These are phyloP conservation scores for Neobulgaria alba DNA, from an alignment of 2,329 filamentous ascomycete genomes.

Conservation along the genomic window DNA sequence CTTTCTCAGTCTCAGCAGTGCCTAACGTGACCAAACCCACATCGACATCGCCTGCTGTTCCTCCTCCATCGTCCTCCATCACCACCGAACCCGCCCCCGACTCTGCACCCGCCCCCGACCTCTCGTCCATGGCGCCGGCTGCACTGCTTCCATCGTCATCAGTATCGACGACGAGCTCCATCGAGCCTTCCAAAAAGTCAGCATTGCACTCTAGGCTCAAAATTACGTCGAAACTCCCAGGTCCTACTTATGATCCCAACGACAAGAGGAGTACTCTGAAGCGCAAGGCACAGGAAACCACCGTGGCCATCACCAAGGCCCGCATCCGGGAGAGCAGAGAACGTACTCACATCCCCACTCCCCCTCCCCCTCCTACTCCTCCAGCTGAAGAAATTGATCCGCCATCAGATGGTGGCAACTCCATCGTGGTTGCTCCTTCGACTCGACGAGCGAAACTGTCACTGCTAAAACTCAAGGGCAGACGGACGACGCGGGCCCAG, in stretches of 20 bases:
- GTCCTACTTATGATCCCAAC: slow-evolving; percentile 13
- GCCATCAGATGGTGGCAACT: slow-evolving; percentile 21
- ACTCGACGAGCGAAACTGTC: slow-evolving; percentile 15
- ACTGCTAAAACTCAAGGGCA: slow-evolving; percentile 20
- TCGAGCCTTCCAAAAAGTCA: background rate
- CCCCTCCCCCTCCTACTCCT: slow-evolving; percentile 1
- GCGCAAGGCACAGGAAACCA: slow-evolving; percentile 22
- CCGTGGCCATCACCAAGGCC: slow-evolving; percentile 11
- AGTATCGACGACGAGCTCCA: slow-evolving; percentile 6
- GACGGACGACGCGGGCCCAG: slow-evolving; percentile 8
- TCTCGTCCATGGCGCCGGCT: slow-evolving; percentile 13
- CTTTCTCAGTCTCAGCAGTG: slow-evolving; percentile 11
- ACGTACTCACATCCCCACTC: slow-evolving; percentile 11
- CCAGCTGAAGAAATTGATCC: slow-evolving; percentile 10
- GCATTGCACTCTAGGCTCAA: background rate
- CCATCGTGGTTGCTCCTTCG: slow-evolving; percentile 8
- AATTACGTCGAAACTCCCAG: slow-evolving; percentile 2
- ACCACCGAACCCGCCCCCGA: slow-evolving; percentile 1
- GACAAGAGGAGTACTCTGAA: slow-evolving; percentile 18
- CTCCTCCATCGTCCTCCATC: slow-evolving; percentile 4
- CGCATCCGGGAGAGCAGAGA: slow-evolving; percentile 21
- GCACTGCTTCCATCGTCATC: slow-evolving; percentile 8
- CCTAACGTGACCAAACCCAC: no score
- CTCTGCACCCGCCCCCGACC: slow-evolving; percentile 8
- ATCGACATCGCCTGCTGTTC: slow-evolving; percentile 8